phyloP scores from a whole-genome alignment of 768 basidiomycete genomes.

The Kwoniella dejecticola region DNA sequence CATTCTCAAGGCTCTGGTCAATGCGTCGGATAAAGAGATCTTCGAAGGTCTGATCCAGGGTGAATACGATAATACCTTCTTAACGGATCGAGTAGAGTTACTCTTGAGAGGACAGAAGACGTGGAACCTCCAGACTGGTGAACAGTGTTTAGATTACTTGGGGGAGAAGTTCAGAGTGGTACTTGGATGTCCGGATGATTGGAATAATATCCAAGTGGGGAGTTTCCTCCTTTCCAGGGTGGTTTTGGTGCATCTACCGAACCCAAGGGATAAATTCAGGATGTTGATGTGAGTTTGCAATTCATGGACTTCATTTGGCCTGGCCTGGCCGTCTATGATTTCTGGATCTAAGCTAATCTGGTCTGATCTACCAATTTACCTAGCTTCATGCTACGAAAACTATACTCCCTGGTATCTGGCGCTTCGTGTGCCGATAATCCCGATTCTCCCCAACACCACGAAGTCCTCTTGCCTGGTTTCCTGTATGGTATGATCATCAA shows the following conservation, averaged over 20 bases:
- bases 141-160: conserved; percentile 89
- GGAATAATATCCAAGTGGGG: conserved; percentile 80
- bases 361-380: background rate
- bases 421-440: conserved; percentile 93
- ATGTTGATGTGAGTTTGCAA: conserved; percentile 77
- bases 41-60: conserved; percentile 96
- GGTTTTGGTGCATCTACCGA: conserved; percentile 84
- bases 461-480: conserved; percentile 88
- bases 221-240: conserved; percentile 79
- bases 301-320: background rate
- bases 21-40: conserved; percentile 91
- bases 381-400: conserved; percentile 96
- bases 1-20: conserved; percentile 86
- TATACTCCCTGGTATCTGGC: conserved; percentile 86
- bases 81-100: conserved; percentile 94
- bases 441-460: conserved; percentile 98
- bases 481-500: conserved; percentile 98
- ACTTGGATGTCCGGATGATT: conserved; percentile 86
- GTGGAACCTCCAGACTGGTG: conserved; percentile 80
- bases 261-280: conserved; percentile 88
- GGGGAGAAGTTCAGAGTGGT: conserved; percentile 97
- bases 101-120: conserved; percentile 92
- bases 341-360: too few relatives aligned
- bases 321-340: background rate
- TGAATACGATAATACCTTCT: conserved; percentile 93